phyloP scores from a whole-genome alignment of 345 rosid genomes.

The Salix purpurea region DNA sequence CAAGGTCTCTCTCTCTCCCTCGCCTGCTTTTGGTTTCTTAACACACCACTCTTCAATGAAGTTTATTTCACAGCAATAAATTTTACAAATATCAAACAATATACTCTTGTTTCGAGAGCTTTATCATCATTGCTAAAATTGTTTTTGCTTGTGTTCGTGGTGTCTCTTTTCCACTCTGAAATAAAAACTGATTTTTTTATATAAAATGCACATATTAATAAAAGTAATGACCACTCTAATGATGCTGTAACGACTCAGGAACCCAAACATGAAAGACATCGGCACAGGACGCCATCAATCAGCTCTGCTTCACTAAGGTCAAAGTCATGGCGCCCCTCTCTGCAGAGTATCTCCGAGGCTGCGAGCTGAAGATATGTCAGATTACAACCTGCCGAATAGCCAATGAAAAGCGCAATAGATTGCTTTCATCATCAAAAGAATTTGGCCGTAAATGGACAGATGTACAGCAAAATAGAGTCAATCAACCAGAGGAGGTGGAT shows the following conservation, averaged over 20 bases:
- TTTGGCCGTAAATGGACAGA: conserved; percentile 10
- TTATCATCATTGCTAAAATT: background rate
- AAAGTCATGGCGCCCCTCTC: conserved; percentile 80
- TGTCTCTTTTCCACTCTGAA: background rate
- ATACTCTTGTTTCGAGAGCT: background rate
- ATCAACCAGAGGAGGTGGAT: conserved; percentile 15
- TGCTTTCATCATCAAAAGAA: conserved; percentile 19
- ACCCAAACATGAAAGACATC: conserved; percentile 45
- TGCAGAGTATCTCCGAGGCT: conserved; percentile 83
- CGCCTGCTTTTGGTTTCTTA: background rate
- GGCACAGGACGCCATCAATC: conserved; percentile 36
- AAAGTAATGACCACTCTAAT: background rate
- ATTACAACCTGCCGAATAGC: conserved; percentile 4
- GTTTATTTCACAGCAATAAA: background rate
- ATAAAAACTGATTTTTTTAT: background rate
- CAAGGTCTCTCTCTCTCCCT: background rate
- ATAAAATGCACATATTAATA: background rate
- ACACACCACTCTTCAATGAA: background rate
- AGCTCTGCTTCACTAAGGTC: conserved; percentile 44
- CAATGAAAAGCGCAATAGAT: conserved; percentile 4
- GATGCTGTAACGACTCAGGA: conserved; percentile 31
- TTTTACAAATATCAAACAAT: background rate
- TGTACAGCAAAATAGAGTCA: conserved; percentile 5
- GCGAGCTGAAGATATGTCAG: conserved; percentile 36
- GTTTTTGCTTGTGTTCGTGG: background rate